These are phyloP conservation scores for Lipomyces chichibuensis DNA, from an alignment of 805 yeast genomes.

Conservation along the genomic window DNA sequence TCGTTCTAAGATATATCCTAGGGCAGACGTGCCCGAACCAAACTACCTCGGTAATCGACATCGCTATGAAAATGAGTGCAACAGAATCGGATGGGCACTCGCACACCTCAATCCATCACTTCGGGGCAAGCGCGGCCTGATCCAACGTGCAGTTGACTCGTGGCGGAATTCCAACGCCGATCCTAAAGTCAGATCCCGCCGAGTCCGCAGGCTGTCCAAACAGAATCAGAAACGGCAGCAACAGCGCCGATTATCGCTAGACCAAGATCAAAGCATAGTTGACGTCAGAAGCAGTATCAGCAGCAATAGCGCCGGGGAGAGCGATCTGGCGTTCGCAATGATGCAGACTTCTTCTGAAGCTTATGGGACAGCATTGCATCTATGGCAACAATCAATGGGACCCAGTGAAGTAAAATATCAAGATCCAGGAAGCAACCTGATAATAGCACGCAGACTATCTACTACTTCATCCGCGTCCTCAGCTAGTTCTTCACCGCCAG, in stretches of 20 bases:
- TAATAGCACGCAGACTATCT: conserved; percentile 1
- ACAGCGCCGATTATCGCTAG: neutral
- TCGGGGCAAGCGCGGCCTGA: conserved; percentile 51
- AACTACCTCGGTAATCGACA: conserved; percentile 53
- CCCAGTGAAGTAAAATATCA: neutral
- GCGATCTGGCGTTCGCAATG: neutral
- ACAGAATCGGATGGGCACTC: conserved; percentile 55
- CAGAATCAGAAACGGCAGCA: conserved; percentile 16
- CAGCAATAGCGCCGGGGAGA: neutral
- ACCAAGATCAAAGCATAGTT: neutral
- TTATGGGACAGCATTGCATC: neutral
- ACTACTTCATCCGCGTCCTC: neutral
- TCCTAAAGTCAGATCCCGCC: conserved; percentile 48
- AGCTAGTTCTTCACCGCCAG: neutral
- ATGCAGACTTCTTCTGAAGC: neutral
- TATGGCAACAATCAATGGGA: neutral
- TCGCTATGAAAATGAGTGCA: conserved; percentile 53
- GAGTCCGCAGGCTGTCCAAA: conserved; percentile 46
- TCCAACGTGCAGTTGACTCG: conserved; percentile 57
- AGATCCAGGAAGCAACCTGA: neutral
- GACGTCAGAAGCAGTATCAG: conserved; percentile 2
- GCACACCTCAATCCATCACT: conserved; percentile 50
- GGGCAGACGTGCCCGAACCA: conserved; percentile 51
- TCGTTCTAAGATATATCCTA: conserved; percentile 47
- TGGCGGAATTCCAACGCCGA: conserved; percentile 56